Evolutionary conservation across 805 yeast genomes (phyloP).

Genomic region (Ogataea saltuana): DNA sequence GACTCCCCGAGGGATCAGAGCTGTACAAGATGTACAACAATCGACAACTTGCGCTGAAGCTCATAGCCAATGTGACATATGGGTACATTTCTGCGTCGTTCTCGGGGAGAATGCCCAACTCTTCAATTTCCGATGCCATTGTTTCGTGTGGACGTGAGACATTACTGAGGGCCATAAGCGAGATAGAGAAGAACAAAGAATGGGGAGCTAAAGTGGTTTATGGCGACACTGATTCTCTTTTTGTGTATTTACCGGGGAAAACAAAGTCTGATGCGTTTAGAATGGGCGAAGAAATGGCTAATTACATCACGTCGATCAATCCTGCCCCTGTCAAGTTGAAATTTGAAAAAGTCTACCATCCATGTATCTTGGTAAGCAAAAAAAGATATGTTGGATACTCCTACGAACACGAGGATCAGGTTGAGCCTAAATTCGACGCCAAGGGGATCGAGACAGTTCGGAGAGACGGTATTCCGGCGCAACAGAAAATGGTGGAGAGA

Average conservation of each 20-base stretch:
- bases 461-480: constrained; percentile 93
- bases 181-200: constrained; percentile 56
- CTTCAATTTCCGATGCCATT: constrained; percentile 92
- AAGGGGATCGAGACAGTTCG: constrained; percentile 95
- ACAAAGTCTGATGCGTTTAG: constrained; percentile 73
- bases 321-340: constrained; percentile 84
- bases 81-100: constrained; percentile 95
- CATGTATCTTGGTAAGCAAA: constrained; percentile 78
- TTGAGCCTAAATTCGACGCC: constrained; percentile 77
- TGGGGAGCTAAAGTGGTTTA: constrained; percentile 95
- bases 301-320: constrained; percentile 57
- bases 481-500: constrained; percentile 76
- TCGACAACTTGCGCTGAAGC: constrained; percentile 81
- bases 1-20: constrained; percentile 47
- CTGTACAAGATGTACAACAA: constrained; percentile 62
- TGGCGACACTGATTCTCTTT: constrained; percentile 95
- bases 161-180: constrained; percentile 63
- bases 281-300: constrained; percentile 72
- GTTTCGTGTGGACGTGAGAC: constrained; percentile 91
- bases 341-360: constrained; percentile 91
- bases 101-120: constrained; percentile 96
- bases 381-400: constrained; percentile 90
- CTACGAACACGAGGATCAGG: constrained; percentile 60
- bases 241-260: constrained; percentile 86
- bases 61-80: constrained; percentile 93